These are phyloP conservation scores for Trifolium subterraneum DNA, from an alignment of 306 rosid species.

Conservation along the genomic window DNA sequence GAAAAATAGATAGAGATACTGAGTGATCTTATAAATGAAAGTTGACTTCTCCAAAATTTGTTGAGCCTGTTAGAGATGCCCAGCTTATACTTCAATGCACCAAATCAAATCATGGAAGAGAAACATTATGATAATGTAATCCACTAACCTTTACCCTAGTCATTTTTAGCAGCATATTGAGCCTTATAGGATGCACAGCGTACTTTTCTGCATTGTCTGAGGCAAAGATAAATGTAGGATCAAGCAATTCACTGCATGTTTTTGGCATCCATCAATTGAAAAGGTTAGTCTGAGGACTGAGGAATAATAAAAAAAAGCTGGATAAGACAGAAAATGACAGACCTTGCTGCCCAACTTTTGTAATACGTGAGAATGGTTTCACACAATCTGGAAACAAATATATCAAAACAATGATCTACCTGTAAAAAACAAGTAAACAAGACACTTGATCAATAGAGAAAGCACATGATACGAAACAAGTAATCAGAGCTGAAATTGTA, in stretches of 20 bases:
- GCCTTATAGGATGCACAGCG: conserved; percentile 83
- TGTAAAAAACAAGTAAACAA: conserved; percentile 39
- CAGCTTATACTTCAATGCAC: conserved; percentile 25
- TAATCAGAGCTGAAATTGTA: conserved; percentile 17
- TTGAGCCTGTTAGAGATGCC: conserved; percentile 22
- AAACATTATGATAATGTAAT: conserved; percentile 27
- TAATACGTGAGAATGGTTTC: conserved; percentile 80
- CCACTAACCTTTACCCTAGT: conserved; percentile 86
- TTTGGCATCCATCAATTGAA: conserved; percentile 40
- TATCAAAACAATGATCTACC: conserved; percentile 97
- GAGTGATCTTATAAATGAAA: conserved; percentile 24
- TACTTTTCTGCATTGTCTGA: conserved; percentile 91
- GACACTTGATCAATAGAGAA: conserved; percentile 29
- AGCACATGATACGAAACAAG: conserved; percentile 22
- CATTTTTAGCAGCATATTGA: conserved; percentile 79
- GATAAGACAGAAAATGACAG: conserved; percentile 41
- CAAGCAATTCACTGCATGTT: conserved; percentile 87
- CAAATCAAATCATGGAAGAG: conserved; percentile 34
- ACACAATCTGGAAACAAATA: conserved; percentile 81
- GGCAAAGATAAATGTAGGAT: conserved; percentile 87
- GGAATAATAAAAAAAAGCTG: conserved; percentile 37
- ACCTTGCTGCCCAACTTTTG: conserved; percentile 99
- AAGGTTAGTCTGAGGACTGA: conserved; percentile 33
- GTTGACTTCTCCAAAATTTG: conserved; percentile 15
- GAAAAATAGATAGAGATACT: conserved; percentile 20